phyloP scores from a whole-genome alignment of 75 land plant species.

The Picea sitchensis region DNA sequence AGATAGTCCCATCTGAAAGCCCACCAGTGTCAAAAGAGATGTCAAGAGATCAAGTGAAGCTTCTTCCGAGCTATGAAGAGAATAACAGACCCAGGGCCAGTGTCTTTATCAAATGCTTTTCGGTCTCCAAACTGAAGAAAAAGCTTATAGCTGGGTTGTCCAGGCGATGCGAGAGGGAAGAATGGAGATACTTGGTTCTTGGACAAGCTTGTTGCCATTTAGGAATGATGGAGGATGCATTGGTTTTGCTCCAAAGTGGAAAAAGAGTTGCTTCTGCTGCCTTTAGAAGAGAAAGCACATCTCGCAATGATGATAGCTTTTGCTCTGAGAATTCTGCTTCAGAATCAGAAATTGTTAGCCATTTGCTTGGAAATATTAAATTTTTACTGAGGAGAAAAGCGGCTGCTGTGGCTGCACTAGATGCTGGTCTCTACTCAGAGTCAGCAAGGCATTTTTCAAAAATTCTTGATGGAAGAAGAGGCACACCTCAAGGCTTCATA shows the following conservation, averaged over 20 bases:
- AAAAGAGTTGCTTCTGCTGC: slow-evolving; percentile 66
- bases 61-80: slow-evolving; percentile 12
- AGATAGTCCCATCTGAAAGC: slow-evolving; percentile 6
- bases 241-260: slow-evolving; percentile 75
- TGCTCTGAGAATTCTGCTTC: slow-evolving; percentile 11
- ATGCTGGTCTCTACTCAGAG: slow-evolving; percentile 66
- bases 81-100: neutral
- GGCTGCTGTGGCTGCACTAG: slow-evolving; percentile 69
- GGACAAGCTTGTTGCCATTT: slow-evolving; percentile 78
- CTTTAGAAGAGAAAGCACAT: slow-evolving; percentile 54
- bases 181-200: slow-evolving; percentile 64
- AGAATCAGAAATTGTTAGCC: slow-evolving; percentile 37
- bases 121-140: slow-evolving; percentile 64
- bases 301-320: slow-evolving; percentile 46
- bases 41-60: slow-evolving; percentile 47
- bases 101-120: slow-evolving; percentile 55
- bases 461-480: slow-evolving; percentile 63
- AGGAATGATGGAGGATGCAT: slow-evolving; percentile 80
- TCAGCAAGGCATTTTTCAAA: slow-evolving; percentile 73
- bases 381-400: slow-evolving; percentile 62
- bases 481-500: slow-evolving; percentile 58
- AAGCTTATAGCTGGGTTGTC: slow-evolving; percentile 41
- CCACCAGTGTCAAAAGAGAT: slow-evolving; percentile 11
- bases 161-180: slow-evolving; percentile 41
- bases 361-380: slow-evolving; percentile 65